These are phyloP conservation scores for Myxozyma mucilagina DNA, from an alignment of 805 yeast genomes.

Conservation along the genomic window DNA sequence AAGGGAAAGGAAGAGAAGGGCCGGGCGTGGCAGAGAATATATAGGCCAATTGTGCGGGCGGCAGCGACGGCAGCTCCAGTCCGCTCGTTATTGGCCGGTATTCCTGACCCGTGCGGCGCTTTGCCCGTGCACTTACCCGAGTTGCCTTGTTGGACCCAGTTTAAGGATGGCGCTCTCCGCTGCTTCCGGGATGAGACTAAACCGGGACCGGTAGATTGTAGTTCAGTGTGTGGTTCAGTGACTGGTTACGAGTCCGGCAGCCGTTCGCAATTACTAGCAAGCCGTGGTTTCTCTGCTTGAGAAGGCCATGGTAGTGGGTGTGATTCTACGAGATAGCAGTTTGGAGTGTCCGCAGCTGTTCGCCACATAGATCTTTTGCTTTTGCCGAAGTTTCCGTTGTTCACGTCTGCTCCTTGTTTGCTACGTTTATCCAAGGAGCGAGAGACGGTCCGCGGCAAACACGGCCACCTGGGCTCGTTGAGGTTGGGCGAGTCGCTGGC, in stretches of 20 bases:
- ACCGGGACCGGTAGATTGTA: not conserved
- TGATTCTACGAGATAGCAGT: too few relatives aligned
- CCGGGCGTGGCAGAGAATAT: slow-evolving; percentile 16
- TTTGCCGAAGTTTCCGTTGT: too few relatives aligned
- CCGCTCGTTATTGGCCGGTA: slow-evolving; percentile 1
- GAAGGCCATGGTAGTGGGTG: too few relatives aligned
- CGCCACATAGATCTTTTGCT: too few relatives aligned
- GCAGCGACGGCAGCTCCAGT: slow-evolving; percentile 6
- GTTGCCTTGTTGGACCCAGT: not conserved
- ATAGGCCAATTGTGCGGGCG: slow-evolving; percentile 15
- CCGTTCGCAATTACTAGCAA: not conserved
- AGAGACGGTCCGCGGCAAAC: not conserved
- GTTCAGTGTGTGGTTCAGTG: not conserved
- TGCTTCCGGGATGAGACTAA: not conserved
- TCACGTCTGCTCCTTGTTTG: not conserved
- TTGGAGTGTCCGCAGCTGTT: too few relatives aligned
- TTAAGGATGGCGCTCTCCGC: not conserved
- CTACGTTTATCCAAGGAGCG: not conserved
- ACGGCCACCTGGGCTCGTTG: not conserved
- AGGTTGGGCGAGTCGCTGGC: not conserved
- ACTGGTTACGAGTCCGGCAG: too few relatives aligned
- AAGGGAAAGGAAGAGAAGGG: slow-evolving; percentile 1
- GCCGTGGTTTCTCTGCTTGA: too few relatives aligned
- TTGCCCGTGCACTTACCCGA: not conserved
- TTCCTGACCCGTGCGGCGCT: not conserved